These are phyloP conservation scores for Suaeda aralocaspica DNA, from an alignment of 148 eudicot genomes.

Conservation along the genomic window DNA sequence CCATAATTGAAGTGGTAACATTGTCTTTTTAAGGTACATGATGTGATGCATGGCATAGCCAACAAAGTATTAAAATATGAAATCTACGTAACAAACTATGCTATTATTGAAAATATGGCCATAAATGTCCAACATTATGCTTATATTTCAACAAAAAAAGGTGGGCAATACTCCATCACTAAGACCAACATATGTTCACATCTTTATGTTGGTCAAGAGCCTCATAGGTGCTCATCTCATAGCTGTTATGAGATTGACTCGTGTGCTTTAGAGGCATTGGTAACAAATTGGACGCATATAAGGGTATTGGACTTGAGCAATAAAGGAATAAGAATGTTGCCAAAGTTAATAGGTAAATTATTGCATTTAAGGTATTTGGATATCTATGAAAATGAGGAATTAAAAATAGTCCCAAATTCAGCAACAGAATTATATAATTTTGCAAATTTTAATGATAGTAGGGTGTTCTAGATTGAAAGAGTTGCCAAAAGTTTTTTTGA, in stretches of 20 bases:
- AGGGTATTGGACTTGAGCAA: neutral
- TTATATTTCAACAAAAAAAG: neutral
- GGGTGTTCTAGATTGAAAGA: neutral
- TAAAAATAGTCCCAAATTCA: neutral
- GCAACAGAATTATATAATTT: neutral
- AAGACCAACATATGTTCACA: neutral
- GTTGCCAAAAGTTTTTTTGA: neutral
- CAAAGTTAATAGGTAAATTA: neutral
- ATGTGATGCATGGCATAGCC: neutral
- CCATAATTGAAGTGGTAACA: neutral
- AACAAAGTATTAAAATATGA: neutral
- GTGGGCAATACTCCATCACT: neutral
- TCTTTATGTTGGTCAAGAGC: neutral
- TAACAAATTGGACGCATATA: neutral
- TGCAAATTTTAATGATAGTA: neutral
- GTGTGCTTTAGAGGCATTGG: neutral
- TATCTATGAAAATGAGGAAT: neutral
- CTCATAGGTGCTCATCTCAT: neutral
- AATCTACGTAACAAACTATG: neutral
- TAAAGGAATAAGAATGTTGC: neutral
- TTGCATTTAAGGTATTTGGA: slow-evolving; percentile 3
- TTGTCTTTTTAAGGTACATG: neutral
- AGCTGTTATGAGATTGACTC: too few species aligned
- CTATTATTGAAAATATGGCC: neutral
- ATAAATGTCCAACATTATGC: neutral